phyloP scores from a whole-genome alignment of 139 green algal species.

The Zygnema circumcarinatum region DNA sequence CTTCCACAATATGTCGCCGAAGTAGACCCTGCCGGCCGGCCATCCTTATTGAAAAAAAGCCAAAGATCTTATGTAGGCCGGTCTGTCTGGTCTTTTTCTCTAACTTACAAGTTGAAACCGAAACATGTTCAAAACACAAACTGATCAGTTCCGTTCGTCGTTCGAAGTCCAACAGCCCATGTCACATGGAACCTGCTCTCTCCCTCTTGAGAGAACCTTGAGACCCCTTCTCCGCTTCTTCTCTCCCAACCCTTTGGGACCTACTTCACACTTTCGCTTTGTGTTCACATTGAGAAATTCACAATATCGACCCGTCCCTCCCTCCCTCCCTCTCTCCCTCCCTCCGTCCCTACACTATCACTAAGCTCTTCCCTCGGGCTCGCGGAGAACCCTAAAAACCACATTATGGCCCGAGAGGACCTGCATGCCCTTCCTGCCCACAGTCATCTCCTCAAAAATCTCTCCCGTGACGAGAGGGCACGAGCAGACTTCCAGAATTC shows the following conservation, averaged over 20 bases:
- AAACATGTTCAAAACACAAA: not conserved
- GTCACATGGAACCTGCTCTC: not conserved
- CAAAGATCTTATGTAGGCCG: no score
- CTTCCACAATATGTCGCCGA: no score
- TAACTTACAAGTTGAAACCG: not conserved
- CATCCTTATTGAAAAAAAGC: no score
- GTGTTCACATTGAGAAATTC: not conserved
- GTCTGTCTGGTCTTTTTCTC: not conserved
- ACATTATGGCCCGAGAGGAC: not conserved
- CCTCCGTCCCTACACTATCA: not conserved
- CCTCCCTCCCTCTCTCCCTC: not conserved
- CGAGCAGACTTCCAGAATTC: not conserved
- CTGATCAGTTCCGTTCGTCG: not conserved
- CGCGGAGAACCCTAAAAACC: not conserved
- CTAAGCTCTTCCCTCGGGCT: not conserved
- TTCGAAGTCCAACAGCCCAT: not conserved
- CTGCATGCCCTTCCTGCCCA: not conserved
- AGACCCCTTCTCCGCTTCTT: not conserved
- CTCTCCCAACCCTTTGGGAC: not conserved
- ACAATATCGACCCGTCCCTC: not conserved
- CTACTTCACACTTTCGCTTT: not conserved
- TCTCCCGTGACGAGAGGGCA: not conserved
- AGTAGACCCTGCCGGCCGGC: no score
- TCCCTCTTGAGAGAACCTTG: not conserved
- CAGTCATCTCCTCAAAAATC: not conserved